Conservation (phyloP, 306 rosid genomes). For the Carpinus fangiana region DNA sequence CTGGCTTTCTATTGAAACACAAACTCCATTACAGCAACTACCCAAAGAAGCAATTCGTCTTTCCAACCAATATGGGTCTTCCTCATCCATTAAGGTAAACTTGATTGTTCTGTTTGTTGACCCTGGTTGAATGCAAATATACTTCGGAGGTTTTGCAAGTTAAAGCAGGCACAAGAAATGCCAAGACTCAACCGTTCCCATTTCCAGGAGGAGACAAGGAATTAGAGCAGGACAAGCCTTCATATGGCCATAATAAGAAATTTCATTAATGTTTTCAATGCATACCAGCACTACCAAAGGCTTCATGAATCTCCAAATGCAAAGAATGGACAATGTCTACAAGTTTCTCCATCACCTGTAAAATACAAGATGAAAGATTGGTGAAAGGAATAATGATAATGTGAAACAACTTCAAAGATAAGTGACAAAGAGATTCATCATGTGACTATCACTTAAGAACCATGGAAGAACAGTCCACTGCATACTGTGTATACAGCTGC, state of each 20-base stretch:
- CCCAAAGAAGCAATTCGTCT: neutral
- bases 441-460: conserved; percentile 6
- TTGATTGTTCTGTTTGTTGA: neutral
- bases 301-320: conserved; percentile 88
- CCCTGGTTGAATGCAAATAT: neutral
- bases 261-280: conserved; percentile 28
- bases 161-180: neutral
- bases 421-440: conserved; percentile 1
- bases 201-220: conserved; percentile 14
- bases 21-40: neutral
- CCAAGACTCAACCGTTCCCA: neutral
- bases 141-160: neutral
- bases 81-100: neutral
- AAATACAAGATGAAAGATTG: conserved; percentile 35
- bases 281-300: conserved; percentile 93
- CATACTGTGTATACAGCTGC: conserved; percentile 13
- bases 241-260: conserved; percentile 26
- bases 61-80: neutral
- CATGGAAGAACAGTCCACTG: conserved; percentile 16
- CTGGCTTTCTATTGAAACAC: neutral
- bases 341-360: conserved; percentile 96
- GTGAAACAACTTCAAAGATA: conserved; percentile 17
- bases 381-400: conserved; percentile 17
- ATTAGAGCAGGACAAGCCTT: neutral
- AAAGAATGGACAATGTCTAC: conserved; percentile 79